phyloP scores from a whole-genome alignment of 176 grass and related monocot genomes.

The Musa schizocarpa region DNA sequence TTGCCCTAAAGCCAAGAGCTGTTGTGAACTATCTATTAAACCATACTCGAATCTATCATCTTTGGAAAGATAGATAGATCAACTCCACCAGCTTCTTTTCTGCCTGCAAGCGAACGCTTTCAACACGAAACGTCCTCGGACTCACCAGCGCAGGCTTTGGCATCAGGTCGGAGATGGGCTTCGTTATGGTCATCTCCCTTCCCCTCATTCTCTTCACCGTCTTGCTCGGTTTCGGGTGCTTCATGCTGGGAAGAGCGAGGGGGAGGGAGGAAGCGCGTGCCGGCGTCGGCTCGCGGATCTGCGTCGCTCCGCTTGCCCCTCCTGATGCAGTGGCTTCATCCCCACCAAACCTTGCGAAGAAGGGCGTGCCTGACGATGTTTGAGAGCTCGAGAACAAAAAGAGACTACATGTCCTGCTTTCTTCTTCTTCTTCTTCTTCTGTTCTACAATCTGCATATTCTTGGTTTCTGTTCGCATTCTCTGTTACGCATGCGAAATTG shows the following conservation, averaged over 20 bases:
- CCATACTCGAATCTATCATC: neutral
- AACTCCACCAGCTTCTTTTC: neutral
- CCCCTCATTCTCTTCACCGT: slow-evolving; percentile 6
- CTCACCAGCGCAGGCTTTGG: neutral
- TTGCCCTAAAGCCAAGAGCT: neutral
- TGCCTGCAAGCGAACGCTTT: neutral
- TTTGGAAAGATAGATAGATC: too few relatives aligned
- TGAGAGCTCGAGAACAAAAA: neutral
- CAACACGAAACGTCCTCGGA: neutral
- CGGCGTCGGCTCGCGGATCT: neutral
- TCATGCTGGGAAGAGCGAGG: slow-evolving; percentile 4
- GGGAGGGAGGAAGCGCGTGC: neutral
- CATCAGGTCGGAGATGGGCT: neutral
- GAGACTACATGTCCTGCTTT: too few relatives aligned
- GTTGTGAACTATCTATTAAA: neutral
- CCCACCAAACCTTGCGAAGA: neutral
- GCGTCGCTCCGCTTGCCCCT: neutral
- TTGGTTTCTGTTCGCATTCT: neutral
- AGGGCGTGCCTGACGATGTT: neutral
- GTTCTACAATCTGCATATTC: neutral
- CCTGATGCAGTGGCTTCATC: neutral
- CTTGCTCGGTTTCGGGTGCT: slow-evolving; percentile 17
- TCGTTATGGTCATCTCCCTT: slow-evolving; percentile 8
- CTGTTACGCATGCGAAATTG: too few relatives aligned
- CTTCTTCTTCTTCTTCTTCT: neutral